Evolutionary conservation across 2,329 filamentous ascomycete species (phyloP).

Genomic region (Colletotrichum tropicicola): DNA sequence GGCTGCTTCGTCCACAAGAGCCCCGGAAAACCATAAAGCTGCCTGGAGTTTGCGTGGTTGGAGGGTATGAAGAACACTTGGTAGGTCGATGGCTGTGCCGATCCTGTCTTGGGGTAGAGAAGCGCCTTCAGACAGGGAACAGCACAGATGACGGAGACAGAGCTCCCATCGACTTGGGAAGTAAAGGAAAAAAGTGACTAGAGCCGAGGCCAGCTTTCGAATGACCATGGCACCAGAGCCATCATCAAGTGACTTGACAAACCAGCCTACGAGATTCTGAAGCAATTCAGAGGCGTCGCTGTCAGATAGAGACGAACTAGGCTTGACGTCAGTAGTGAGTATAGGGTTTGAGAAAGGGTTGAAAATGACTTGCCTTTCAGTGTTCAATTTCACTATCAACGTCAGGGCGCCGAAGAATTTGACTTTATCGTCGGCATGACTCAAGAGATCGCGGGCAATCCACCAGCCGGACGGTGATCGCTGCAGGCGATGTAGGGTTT

Average conservation of each 20-base stretch:
- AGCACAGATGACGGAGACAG: slow-evolving; percentile 66
- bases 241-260: slow-evolving; percentile 62
- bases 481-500: slow-evolving; percentile 81
- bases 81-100: slow-evolving; percentile 47
- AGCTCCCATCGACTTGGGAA: slow-evolving; percentile 74
- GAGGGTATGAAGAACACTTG: slow-evolving; percentile 57
- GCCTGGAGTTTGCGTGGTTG: slow-evolving; percentile 59
- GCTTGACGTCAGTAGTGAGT: background rate
- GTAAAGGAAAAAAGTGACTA: slow-evolving; percentile 79
- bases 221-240: slow-evolving; percentile 68
- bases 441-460: slow-evolving; percentile 79
- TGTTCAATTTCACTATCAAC: slow-evolving; percentile 93
- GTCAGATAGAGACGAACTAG: slow-evolving; percentile 60
- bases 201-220: slow-evolving; percentile 79
- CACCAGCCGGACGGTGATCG: slow-evolving; percentile 85
- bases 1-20: slow-evolving; percentile 72
- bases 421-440: slow-evolving; percentile 75
- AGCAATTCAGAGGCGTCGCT: slow-evolving; percentile 68
- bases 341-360: slow-evolving; percentile 5
- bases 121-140: slow-evolving; percentile 51
- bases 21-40: slow-evolving; percentile 71
- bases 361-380: slow-evolving; percentile 68
- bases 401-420: slow-evolving; percentile 94
- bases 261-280: slow-evolving; percentile 69
- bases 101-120: slow-evolving; percentile 33